phyloP scores from a whole-genome alignment of 805 yeast genomes.

The Saturnispora halmiae region DNA sequence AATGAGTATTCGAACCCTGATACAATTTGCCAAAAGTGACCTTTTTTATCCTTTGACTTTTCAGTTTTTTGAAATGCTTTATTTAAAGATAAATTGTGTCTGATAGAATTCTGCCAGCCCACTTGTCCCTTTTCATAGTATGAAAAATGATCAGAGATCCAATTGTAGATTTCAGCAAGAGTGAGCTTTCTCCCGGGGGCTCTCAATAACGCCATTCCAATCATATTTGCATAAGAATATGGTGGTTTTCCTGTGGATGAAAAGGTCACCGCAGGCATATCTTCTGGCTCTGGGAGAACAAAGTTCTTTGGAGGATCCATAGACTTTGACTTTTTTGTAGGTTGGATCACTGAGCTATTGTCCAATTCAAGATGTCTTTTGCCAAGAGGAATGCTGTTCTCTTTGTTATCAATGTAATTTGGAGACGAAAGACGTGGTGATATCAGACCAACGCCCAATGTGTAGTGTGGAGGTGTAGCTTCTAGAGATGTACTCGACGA shows the following conservation, averaged over 20 bases:
- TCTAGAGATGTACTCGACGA: background rate
- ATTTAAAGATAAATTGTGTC: conserved; percentile 87
- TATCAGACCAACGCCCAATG: no score
- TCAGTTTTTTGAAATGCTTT: conserved; percentile 89
- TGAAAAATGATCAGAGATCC: conserved; percentile 83
- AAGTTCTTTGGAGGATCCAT: conserved; percentile 25
- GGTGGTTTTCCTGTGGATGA: conserved; percentile 69
- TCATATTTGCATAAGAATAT: conserved; percentile 85
- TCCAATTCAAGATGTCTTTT: no score
- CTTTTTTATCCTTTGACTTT: conserved; percentile 82
- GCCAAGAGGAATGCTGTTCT: no score
- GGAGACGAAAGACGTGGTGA: no score
- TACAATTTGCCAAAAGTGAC: conserved; percentile 89
- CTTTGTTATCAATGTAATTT: no score
- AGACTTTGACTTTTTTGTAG: conserved; percentile 17
- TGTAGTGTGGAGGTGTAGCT: conserved; percentile 5
- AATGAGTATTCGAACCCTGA: conserved; percentile 78
- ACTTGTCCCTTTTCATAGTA: conserved; percentile 79
- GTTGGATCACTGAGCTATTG: no score
- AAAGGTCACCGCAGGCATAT: conserved; percentile 37
- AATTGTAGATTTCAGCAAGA: conserved; percentile 74
- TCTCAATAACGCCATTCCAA: conserved; percentile 85
- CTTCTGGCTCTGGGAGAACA: conserved; percentile 30
- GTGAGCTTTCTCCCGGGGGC: conserved; percentile 67
- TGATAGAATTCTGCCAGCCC: conserved; percentile 96